phyloP scores from a whole-genome alignment of 139 green algal species.

The Desmodesmus armatus region DNA sequence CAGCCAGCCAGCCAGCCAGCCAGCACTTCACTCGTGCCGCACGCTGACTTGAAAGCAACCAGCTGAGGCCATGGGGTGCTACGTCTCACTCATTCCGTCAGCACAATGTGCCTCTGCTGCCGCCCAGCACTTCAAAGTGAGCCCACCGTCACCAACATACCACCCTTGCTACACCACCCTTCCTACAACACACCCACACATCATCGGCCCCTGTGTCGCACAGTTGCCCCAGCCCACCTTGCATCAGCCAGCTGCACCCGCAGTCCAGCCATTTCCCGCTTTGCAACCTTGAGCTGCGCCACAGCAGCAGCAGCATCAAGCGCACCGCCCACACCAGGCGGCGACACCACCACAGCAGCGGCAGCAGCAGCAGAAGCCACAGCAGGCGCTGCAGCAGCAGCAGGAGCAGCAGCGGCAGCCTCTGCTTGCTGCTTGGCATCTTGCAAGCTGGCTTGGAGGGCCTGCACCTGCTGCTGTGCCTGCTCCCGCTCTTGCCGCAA shows the following conservation, averaged over 20 bases:
- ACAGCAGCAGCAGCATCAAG: not conserved
- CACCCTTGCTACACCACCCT: not conserved
- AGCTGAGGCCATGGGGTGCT: too few species aligned
- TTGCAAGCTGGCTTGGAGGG: not conserved
- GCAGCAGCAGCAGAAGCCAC: not conserved
- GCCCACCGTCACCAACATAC: not conserved
- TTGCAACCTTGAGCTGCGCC: slow-evolving; percentile 6
- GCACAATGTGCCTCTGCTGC: not conserved
- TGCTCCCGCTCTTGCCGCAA: too few species aligned
- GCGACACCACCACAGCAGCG: not conserved
- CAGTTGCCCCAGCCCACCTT: not conserved
- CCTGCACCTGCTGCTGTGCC: slow-evolving; percentile 20
- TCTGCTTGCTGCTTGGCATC: not conserved
- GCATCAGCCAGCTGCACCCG: slow-evolving; percentile 16
- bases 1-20: too few species aligned
- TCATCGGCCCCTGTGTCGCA: not conserved
- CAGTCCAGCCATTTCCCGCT: slow-evolving; percentile 32
- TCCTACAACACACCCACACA: not conserved
- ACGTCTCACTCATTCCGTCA: too few species aligned
- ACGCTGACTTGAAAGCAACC: too few species aligned
- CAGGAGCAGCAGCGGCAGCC: not conserved
- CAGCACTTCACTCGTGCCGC: too few species aligned
- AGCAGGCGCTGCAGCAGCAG: not conserved
- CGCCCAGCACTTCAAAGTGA: not conserved
- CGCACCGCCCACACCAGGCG: not conserved